Conservation (phyloP, 2,329 filamentous ascomycete species). For the Neoascochyta sp. region DNA sequence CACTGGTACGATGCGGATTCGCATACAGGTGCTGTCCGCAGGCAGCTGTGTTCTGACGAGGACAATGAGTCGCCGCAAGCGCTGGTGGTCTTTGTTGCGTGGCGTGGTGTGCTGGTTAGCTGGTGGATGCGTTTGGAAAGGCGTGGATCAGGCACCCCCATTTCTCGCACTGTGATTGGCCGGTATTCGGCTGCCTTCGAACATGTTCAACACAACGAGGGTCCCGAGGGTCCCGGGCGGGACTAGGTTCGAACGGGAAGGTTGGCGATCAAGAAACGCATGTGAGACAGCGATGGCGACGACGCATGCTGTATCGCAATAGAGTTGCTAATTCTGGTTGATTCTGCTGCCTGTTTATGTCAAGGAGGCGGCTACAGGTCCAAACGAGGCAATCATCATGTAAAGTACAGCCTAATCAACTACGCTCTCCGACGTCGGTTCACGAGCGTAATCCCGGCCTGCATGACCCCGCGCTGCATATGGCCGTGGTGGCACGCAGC, state of each 20-base stretch:
- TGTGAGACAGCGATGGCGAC: constrained; percentile 13
- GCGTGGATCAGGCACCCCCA: constrained; percentile 18
- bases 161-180: constrained; percentile 22
- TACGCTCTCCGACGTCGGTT: no score
- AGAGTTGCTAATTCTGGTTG: constrained; percentile 6
- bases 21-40: no score
- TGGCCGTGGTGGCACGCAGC: constrained; percentile 7
- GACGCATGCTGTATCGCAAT: constrained; percentile 13
- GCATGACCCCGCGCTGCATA: constrained; percentile 5
- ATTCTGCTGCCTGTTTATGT: constrained; percentile 9
- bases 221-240: constrained; percentile 7
- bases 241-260: constrained; percentile 9
- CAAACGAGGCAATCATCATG: no score
- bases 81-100: no score
- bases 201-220: constrained; percentile 21
- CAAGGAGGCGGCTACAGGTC: no score
- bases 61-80: no score
- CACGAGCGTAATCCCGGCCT: no score
- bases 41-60: no score
- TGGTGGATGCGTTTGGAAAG: no score
- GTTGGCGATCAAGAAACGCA: constrained; percentile 15
- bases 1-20: no score
- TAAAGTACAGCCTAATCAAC: no score
- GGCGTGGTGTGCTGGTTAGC: no score
- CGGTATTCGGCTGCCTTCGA: constrained; percentile 30